Percentiles rank a stretch among this genome's conserved stretches.
These are phyloP conservation scores for Tolypocladium ovalisporum DNA, from an alignment of 2,329 filamentous ascomycete species.

Conservation along the genomic window DNA sequence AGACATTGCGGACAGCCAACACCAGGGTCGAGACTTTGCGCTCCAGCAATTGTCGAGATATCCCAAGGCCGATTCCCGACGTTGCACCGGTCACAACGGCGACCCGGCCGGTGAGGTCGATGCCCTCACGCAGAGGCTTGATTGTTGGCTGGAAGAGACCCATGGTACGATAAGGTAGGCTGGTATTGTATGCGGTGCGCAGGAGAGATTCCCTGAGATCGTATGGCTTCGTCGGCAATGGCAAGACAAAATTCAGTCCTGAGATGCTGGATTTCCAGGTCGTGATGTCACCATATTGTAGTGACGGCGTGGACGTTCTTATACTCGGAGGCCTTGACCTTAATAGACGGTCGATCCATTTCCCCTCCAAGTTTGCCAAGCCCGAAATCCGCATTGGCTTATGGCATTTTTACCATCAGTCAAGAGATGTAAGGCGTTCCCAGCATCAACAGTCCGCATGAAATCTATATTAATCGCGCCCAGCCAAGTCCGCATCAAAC, in stretches of 20 bases:
- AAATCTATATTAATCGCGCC: neutral
- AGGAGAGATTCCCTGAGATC: neutral
- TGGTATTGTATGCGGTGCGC: neutral
- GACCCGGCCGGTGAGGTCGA: constrained; percentile 18
- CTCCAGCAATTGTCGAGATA: constrained; percentile 25
- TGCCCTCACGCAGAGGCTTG: neutral
- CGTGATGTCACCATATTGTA: neutral
- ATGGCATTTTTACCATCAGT: neutral
- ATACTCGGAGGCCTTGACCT: neutral
- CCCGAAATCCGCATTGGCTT: neutral
- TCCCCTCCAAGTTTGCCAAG: neutral
- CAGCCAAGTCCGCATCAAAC: neutral
- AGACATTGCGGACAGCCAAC: constrained; percentile 26
- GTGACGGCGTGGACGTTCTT: neutral
- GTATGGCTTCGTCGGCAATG: neutral
- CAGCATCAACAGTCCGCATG: neutral
- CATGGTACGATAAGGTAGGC: neutral
- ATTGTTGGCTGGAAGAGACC: neutral
- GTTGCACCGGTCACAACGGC: constrained; percentile 37
- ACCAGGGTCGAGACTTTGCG: constrained; percentile 28
- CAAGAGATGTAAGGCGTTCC: neutral
- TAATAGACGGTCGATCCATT: neutral
- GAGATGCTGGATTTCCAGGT: neutral
- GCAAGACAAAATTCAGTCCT: neutral
- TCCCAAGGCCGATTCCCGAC: constrained; percentile 32